These are phyloP conservation scores for Eucalyptus microcorys DNA, from an alignment of 345 rosid species.

Conservation along the genomic window DNA sequence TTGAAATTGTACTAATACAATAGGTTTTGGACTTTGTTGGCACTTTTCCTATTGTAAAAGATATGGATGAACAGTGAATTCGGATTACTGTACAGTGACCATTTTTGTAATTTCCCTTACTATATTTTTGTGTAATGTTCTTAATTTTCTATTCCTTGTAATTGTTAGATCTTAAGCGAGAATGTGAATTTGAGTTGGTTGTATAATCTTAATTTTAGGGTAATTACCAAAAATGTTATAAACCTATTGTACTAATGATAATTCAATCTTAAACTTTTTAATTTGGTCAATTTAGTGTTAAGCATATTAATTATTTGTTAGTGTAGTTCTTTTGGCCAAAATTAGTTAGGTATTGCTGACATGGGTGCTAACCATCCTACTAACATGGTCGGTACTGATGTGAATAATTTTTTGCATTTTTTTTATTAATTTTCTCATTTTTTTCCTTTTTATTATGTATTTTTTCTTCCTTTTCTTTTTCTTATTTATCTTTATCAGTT, in stretches of 20 bases:
- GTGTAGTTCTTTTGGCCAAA: rapidly evolving
- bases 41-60: too few species aligned
- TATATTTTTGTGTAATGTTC: neutral
- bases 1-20: too few species aligned
- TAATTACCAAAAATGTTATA: neutral
- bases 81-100: neutral
- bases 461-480: neutral
- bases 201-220: neutral
- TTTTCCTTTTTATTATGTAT: neutral
- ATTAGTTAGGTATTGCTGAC: neutral
- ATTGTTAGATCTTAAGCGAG: neutral
- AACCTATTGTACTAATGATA: neutral
- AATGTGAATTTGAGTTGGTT: neutral
- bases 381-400: rapidly evolving
- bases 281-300: neutral
- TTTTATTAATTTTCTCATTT: too few species aligned
- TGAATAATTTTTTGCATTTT: neutral
- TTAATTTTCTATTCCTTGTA: neutral
- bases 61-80: neutral
- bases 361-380: neutral
- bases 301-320: too few species aligned
- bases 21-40: too few species aligned
- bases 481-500: too few species aligned
- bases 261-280: neutral
- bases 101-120: neutral